Evolutionary conservation across 345 rosid species (phyloP), one percentile per base, ranked within the genome.

Genomic region (Cardamine chenopodiifolia): DNA sequence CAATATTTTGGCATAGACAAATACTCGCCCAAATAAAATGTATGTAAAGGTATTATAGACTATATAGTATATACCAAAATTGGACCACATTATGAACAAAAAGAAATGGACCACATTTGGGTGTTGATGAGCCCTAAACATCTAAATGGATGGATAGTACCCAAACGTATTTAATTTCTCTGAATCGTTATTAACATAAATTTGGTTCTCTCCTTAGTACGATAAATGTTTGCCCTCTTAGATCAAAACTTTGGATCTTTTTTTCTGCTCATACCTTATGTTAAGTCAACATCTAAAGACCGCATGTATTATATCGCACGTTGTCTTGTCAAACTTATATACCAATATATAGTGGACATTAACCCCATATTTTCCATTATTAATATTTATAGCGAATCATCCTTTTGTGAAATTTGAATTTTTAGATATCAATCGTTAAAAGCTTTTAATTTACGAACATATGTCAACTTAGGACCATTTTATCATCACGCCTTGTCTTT

Each of bases 51-150:
- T 39, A 59, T 49, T 29, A 76, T 54, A 70, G 59, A 54, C 66
- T 76, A 70, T 70, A 76, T 77, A 77, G 70, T 76, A 77, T 77
- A 77, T 77, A 70, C 80, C 76, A 77, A 71, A 77, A 64, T 58
- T 65, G 80, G 80, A 70, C 80, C 79, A 75, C 79, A 68, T 59
- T 47, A 75, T 59, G 55, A 75, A 60, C 79, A 75, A 68, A 75
- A 76, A 62, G 68, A 69, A 61, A 68, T 76, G 79, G 79, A 62
- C 79, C 79, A 76, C 79, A 60, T 31, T 62, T 76, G 63, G 75
- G 75, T 69, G 75, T 69, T 76, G 80, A 77, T 71, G 80, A 71
- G 68, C 72, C 80, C 72, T 77, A 77, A 71, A 65, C 80, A 77
- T 65, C 56, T 64, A 77, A 77, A 71, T 71, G 62, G 80, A 50